phyloP scores from a whole-genome alignment of 768 basidiomycete species.

The Xerocomellus dryophilus region DNA sequence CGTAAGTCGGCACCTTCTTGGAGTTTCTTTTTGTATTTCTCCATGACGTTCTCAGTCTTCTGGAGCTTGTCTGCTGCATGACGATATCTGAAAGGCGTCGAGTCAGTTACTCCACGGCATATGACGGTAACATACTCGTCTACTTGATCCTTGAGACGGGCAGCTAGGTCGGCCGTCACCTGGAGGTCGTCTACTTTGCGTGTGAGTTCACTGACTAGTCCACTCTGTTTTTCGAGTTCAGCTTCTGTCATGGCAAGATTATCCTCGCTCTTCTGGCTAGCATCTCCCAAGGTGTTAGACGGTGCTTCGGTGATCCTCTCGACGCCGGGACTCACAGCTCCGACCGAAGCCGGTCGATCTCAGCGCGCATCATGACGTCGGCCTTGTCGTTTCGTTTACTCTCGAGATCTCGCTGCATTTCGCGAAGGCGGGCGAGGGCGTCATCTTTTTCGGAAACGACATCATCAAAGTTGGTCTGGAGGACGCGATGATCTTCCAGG shows the following conservation, averaged over 20 bases:
- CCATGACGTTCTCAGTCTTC: constrained; percentile 96
- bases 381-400: constrained; percentile 63
- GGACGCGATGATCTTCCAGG: constrained; percentile 66
- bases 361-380: constrained; percentile 72
- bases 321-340: constrained; percentile 68
- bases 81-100: constrained; percentile 56
- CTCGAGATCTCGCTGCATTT: constrained; percentile 58
- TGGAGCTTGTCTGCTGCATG: constrained; percentile 90
- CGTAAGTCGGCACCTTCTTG: constrained; percentile 91
- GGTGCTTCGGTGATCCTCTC: background rate
- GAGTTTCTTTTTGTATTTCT: constrained; percentile 98
- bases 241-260: constrained; percentile 78
- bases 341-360: constrained; percentile 75
- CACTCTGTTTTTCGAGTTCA: constrained; percentile 78
- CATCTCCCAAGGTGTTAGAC: constrained; percentile 32
- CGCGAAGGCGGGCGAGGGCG: constrained; percentile 56
- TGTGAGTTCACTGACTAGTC: constrained; percentile 66
- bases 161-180: constrained; percentile 70
- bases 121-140: constrained; percentile 64
- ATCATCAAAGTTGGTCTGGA: constrained; percentile 81
- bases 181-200: constrained; percentile 82
- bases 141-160: constrained; percentile 83
- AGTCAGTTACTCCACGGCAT: background rate
- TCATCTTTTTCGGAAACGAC: constrained; percentile 77
- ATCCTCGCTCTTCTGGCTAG: constrained; percentile 92